Evolutionary conservation across 352 stramenopile species (phyloP).

Genomic region (Phytophthora boehmeriae): DNA sequence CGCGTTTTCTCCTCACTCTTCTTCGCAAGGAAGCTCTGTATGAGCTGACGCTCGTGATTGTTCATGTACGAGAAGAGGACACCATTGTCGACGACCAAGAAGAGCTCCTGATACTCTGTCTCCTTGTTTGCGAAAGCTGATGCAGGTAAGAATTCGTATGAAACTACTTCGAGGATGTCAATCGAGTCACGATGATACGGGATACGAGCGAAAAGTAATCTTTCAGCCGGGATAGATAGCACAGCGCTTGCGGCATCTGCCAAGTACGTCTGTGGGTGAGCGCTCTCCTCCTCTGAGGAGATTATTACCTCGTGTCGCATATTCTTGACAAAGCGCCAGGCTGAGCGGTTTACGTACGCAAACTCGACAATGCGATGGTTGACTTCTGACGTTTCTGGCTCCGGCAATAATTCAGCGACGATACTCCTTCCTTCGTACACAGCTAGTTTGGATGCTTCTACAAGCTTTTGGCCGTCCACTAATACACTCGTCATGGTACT

Average conservation of each 20-base stretch:
- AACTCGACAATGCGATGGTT: conserved; percentile 72
- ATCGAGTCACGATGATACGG: conserved; percentile 67
- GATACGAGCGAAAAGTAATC: conserved; percentile 63
- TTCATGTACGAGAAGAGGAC: conserved; percentile 46
- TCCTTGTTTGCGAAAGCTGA: conserved; percentile 32
- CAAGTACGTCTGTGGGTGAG: conserved; percentile 45
- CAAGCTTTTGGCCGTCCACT: conserved; percentile 60
- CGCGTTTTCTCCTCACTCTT: conserved; percentile 70
- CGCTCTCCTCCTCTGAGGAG: conserved; percentile 36
- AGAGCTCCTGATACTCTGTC: conserved; percentile 67
- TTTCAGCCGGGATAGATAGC: conserved; percentile 57
- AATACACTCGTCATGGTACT: conserved; percentile 73
- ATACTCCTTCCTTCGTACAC: conserved; percentile 82
- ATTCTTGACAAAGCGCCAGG: conserved; percentile 68
- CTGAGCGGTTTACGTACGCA: conserved; percentile 66
- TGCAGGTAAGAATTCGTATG: conserved; percentile 44
- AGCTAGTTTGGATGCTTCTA: conserved; percentile 69
- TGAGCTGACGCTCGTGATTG: conserved; percentile 50
- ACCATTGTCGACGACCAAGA: conserved; percentile 65
- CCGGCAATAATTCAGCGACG: conserved; percentile 67
- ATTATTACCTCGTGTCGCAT: conserved; percentile 65
- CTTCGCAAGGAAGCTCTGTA: conserved; percentile 60
- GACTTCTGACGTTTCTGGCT: conserved; percentile 48
- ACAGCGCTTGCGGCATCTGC: conserved; percentile 35
- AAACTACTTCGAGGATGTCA: conserved; percentile 76